phyloP scores from a whole-genome alignment of 352 stramenopile genomes.

The Phytophthora colocasiae region DNA sequence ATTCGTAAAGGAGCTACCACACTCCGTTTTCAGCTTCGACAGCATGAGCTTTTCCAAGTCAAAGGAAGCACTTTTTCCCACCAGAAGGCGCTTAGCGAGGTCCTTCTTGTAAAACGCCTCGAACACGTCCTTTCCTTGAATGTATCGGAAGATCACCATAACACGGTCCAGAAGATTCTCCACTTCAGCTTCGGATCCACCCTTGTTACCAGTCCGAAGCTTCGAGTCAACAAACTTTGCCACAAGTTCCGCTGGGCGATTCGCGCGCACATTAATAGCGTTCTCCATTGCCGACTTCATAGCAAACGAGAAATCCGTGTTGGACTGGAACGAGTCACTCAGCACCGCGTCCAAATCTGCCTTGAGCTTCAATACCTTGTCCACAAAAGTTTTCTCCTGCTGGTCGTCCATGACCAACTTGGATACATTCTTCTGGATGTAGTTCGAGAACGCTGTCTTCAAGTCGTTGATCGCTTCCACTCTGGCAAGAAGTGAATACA shows the following conservation, averaged over 20 bases:
- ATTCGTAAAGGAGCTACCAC: slow-evolving; percentile 96
- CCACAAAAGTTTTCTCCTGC: slow-evolving; percentile 91
- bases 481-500: slow-evolving; percentile 84
- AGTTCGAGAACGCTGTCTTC: slow-evolving; percentile 69
- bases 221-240: slow-evolving; percentile 93
- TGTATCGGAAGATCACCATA: slow-evolving; percentile 96
- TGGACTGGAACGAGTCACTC: slow-evolving; percentile 70
- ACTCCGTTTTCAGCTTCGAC: slow-evolving; percentile 98
- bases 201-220: slow-evolving; percentile 87
- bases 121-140: slow-evolving; percentile 99
- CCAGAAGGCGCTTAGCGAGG: slow-evolving; percentile 96
- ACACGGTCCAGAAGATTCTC: slow-evolving; percentile 91
- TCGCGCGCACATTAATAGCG: slow-evolving; percentile 89
- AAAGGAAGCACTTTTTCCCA: slow-evolving; percentile 90
- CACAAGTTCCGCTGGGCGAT: slow-evolving; percentile 89
- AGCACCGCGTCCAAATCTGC: slow-evolving; percentile 83
- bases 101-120: slow-evolving; percentile 99
- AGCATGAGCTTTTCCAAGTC: slow-evolving; percentile 98
- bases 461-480: slow-evolving; percentile 79
- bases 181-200: slow-evolving; percentile 86
- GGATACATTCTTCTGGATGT: slow-evolving; percentile 83
- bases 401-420: slow-evolving; percentile 79
- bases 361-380: slow-evolving; percentile 90
- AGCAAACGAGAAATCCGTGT: slow-evolving; percentile 81
- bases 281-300: slow-evolving; percentile 91